Evolutionary conservation across 2,329 filamentous ascomycete species (phyloP).

Genomic region (Eutypella sp.): DNA sequence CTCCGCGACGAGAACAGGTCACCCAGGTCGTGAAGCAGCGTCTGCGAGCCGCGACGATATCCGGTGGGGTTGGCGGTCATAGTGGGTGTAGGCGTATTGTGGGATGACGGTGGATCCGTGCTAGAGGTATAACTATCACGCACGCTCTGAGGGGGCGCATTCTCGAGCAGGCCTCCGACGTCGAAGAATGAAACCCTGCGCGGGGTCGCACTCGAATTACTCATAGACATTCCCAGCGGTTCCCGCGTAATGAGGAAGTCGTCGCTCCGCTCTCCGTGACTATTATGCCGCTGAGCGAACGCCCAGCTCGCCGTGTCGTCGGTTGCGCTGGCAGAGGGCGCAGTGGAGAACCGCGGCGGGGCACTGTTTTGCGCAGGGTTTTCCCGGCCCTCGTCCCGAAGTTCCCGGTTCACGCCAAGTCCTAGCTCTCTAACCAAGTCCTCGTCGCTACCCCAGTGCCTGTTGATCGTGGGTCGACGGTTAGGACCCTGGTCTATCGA

Average conservation of each 20-base stretch:
- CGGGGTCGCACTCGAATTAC: conserved; percentile 40
- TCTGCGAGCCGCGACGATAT: conserved; percentile 49
- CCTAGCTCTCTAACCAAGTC: conserved; percentile 80
- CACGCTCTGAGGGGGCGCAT: conserved; percentile 33
- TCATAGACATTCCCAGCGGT: conserved; percentile 31
- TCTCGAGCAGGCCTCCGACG: conserved; percentile 69
- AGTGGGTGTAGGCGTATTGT: conserved; percentile 35
- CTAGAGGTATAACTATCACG: conserved; percentile 40
- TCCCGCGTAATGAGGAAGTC: conserved; percentile 37
- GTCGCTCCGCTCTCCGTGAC: conserved; percentile 38
- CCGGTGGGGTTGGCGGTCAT: conserved; percentile 41
- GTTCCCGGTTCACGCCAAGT: conserved; percentile 54
- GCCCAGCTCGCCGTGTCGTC: conserved; percentile 43
- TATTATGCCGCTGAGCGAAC: conserved; percentile 37
- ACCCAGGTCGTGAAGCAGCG: conserved; percentile 54
- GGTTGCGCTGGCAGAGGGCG: conserved; percentile 28
- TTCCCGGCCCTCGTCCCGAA: conserved; percentile 33
- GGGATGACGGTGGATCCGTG: conserved; percentile 32
- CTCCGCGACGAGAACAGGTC: conserved; percentile 34
- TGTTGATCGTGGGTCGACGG: conserved; percentile 48
- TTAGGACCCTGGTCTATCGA: conserved; percentile 52
- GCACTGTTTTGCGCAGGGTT: conserved; percentile 13
- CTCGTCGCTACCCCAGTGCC: conserved; percentile 84
- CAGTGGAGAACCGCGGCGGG: conserved; percentile 29
- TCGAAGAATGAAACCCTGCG: conserved; percentile 77